Conservation (phyloP, 257 asterid genomes). For the Ballota nigra region DNA sequence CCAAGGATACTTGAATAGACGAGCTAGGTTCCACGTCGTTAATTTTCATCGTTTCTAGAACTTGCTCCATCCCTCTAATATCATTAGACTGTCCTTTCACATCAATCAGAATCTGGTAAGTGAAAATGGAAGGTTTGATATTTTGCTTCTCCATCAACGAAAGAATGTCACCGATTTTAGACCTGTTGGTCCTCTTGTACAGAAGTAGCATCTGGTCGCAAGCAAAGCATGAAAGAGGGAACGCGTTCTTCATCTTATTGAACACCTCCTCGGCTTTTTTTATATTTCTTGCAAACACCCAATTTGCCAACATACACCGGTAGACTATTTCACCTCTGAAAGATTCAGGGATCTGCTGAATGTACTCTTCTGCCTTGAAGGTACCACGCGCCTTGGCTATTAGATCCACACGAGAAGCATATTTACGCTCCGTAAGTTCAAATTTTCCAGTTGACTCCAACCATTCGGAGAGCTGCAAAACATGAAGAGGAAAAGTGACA, state of each 20-base stretch:
- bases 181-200: conserved; percentile 57
- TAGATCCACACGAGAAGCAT: conserved; percentile 71
- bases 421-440: conserved; percentile 42
- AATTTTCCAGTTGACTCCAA: conserved; percentile 42
- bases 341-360: conserved; percentile 57
- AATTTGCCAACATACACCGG: conserved; percentile 70
- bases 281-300: conserved; percentile 32
- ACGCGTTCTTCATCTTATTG: conserved; percentile 58
- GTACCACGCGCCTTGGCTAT: conserved; percentile 69
- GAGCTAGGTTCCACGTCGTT: conserved; percentile 52
- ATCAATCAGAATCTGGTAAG: conserved; percentile 59
- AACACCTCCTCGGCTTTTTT: conserved; percentile 70
- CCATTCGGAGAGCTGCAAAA: conserved; percentile 80
- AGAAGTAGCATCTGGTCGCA: conserved; percentile 74
- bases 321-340: conserved; percentile 52
- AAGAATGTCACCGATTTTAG: conserved; percentile 57
- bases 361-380: conserved; percentile 60
- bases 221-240: conserved; percentile 54
- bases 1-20: conserved; percentile 33
- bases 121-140: conserved; percentile 54
- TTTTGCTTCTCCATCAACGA: conserved; percentile 65
- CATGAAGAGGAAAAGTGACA: too few relatives aligned
- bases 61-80: conserved; percentile 68
- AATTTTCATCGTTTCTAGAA: conserved; percentile 62
- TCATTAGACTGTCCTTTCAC: conserved; percentile 62